Evolutionary conservation across 441 rosid species (phyloP), one percentile per base, ranked within the genome.

Genomic region (Erodium moschatum): DNA sequence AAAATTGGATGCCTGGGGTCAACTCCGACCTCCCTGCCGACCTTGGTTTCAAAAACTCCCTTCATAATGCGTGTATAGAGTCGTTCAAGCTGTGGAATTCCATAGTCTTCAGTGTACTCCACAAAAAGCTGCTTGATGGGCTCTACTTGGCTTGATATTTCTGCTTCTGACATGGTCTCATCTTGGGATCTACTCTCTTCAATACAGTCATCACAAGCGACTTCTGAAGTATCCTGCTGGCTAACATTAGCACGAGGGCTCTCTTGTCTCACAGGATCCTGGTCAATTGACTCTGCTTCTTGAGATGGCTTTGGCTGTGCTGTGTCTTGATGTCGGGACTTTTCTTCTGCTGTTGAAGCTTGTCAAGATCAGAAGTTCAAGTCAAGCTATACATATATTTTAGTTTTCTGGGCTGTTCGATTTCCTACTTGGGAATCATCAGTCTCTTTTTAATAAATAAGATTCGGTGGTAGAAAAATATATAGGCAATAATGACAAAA

Each of bases 41-140:
- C 85, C 77, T 79, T 81, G 44, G 80, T 75, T 75, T 82, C 87
- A 21, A 89, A 87, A 69, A 86, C 83, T 27, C 86, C 88, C 74
- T 89, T 95, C 86, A 92, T 85, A 68, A 92, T 72, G 12, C 90
- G 84, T 0, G 89, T 81, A 70, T 95, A 92, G 0, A 90, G 83
- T 84, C 89, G 88, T 81, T 95, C 98, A 24, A 92, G 97, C 81
- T 83, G 90, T 4, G 98, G 96, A 60, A 95, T 85, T 73, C 81
- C 85, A 48, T 85, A 85, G 70, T 76, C 80, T 64, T 81, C 88
- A 0, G 89, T 90, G 12, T 78, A 84, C 72, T 82, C 85, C 76
- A 89, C 70, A 5, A 90, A 77, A 19, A 78, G 66, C 72, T 58
- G 76, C 81, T 85, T 90, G 6, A 78, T 74, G 0, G 77, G 27